Percentiles rank a stretch among this genome's conserved stretches.
Evolutionary conservation across 2,329 filamentous ascomycete genomes (phyloP).

Genomic region (Exophiala xenobiotica): DNA sequence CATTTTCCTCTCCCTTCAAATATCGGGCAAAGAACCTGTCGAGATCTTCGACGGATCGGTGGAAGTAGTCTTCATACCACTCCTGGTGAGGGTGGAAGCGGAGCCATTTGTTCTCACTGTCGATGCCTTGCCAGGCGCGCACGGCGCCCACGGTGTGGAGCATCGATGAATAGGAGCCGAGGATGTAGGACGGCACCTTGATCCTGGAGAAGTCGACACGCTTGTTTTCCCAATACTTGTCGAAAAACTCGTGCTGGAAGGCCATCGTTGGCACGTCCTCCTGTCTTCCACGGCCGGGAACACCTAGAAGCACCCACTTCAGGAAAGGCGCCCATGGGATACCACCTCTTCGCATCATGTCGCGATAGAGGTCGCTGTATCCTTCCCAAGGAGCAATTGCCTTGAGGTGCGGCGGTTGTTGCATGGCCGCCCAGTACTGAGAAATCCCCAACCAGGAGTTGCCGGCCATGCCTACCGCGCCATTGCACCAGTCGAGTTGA

Average conservation of each 20-base stretch:
- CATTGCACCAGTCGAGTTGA: constrained; percentile 47
- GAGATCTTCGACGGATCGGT: constrained; percentile 41
- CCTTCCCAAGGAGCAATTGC: constrained; percentile 52
- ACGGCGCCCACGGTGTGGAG: constrained; percentile 40
- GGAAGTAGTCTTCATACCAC: constrained; percentile 47
- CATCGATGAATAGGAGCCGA: constrained; percentile 31
- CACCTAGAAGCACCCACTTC: constrained; percentile 16
- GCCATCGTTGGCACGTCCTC: constrained; percentile 11
- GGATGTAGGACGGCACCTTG: constrained; percentile 39
- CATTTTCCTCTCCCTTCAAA: constrained; percentile 45
- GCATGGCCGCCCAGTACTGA: constrained; percentile 45
- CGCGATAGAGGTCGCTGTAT: constrained; percentile 48
- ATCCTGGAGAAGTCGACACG: constrained; percentile 29
- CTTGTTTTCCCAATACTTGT: constrained; percentile 32
- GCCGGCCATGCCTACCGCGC: constrained; percentile 44
- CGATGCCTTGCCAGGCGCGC: constrained; percentile 40
- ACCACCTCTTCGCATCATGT: constrained; percentile 48
- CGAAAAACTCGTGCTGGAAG: constrained; percentile 8
- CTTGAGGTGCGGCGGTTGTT: constrained; percentile 44
- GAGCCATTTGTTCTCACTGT: constrained; percentile 45
- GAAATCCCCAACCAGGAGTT: constrained; percentile 45
- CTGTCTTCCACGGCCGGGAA: constrained; percentile 16
- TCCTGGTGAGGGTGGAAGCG: constrained; percentile 44
- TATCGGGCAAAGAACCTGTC: constrained; percentile 48
- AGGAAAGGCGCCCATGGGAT: constrained; percentile 15